Percentiles rank a stretch among this genome's conserved stretches.
Evolutionary conservation across 768 basidiomycete genomes (phyloP).

Genomic region (Sporobolomyces roseus): DNA sequence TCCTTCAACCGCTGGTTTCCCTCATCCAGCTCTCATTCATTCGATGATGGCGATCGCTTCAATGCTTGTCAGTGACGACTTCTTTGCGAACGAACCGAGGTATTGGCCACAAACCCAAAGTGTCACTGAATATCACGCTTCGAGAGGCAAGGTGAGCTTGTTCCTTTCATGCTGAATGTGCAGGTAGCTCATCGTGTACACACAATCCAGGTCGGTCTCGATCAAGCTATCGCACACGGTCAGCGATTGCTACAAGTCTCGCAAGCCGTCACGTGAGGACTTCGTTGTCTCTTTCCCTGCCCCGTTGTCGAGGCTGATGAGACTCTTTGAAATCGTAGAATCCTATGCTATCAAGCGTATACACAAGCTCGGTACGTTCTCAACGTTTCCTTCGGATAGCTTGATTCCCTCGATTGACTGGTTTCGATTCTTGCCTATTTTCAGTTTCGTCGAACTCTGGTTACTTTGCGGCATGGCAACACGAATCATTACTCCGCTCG

Average conservation of each 20-base stretch:
- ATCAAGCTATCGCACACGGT: conserved; percentile 27
- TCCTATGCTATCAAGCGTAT: no score
- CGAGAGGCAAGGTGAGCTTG: conserved; percentile 14
- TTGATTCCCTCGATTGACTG: no score
- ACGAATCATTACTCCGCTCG: conserved; percentile 37
- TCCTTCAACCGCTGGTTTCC: conserved; percentile 29
- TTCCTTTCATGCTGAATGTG: neutral
- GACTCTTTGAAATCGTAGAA: no score
- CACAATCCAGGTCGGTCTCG: conserved; percentile 17
- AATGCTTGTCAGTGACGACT: conserved; percentile 22
- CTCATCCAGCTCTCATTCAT: conserved; percentile 37
- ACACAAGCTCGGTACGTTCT: no score
- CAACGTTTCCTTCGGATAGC: no score
- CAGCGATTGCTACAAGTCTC: conserved; percentile 35
- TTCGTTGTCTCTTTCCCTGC: neutral
- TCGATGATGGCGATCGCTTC: conserved; percentile 37
- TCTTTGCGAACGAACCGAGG: conserved; percentile 19
- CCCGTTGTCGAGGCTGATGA: no score
- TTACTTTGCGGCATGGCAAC: conserved; percentile 34
- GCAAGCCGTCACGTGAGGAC: conserved; percentile 22
- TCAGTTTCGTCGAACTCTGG: conserved; percentile 43
- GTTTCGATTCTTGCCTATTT: no score
- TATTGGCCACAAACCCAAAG: conserved; percentile 29
- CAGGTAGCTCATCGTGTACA: neutral
- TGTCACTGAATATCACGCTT: conserved; percentile 36